Percentiles rank a stretch among this genome's conserved stretches.
phyloP scores from a whole-genome alignment of 768 basidiomycete genomes.

The Saitozyma sp. region DNA sequence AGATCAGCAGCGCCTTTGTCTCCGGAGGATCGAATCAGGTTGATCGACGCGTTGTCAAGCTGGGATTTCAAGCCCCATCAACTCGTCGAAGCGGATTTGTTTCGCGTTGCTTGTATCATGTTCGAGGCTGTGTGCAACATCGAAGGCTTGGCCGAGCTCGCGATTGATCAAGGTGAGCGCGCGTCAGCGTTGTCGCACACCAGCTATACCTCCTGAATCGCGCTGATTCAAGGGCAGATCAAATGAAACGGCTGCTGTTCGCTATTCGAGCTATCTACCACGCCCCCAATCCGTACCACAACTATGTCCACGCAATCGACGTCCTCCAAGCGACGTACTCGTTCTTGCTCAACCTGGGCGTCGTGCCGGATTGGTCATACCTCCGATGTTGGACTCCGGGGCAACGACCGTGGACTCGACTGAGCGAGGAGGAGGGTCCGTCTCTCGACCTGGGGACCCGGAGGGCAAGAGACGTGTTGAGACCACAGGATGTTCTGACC shows the following conservation, averaged over 20 bases:
- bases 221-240: conserved; percentile 56
- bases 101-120: conserved; percentile 76
- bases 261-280: conserved; percentile 92
- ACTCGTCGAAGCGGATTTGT: conserved; percentile 76
- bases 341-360: conserved; percentile 74
- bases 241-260: conserved; percentile 73
- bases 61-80: conserved; percentile 92
- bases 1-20: conserved; percentile 57
- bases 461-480: conserved; percentile 51
- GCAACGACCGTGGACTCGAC: conserved; percentile 44
- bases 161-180: conserved; percentile 55
- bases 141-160: conserved; percentile 60
- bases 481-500: conserved; percentile 74
- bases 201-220: not conserved
- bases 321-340: conserved; percentile 90
- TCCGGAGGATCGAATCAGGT: conserved; percentile 57
- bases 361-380: conserved; percentile 74
- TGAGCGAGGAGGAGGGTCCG: conserved; percentile 15
- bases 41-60: conserved; percentile 68
- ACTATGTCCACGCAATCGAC: conserved; percentile 94
- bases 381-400: conserved; percentile 58
- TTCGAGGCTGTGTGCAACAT: conserved; percentile 83
- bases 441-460: conserved; percentile 26
- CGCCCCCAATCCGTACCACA: conserved; percentile 90
- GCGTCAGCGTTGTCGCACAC: conserved; percentile 44